Conservation (phyloP, 2,329 filamentous ascomycete species). For the Volutella citrinella region DNA sequence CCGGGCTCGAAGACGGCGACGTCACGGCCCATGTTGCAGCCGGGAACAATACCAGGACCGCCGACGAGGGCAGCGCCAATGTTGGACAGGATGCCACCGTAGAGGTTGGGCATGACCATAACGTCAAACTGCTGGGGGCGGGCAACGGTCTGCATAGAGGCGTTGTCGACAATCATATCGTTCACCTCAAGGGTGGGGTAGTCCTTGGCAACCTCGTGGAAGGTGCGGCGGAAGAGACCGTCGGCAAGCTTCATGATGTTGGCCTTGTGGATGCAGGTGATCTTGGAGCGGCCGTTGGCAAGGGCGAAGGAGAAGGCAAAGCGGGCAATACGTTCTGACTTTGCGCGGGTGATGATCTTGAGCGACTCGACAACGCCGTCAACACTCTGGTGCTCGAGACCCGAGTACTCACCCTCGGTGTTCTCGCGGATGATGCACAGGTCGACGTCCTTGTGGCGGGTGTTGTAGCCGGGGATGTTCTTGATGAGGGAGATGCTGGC, state of each 20-base stretch:
- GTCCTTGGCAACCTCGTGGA: slow-evolving; percentile 89
- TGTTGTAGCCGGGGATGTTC: slow-evolving; percentile 98
- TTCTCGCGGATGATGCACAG: slow-evolving; percentile 99
- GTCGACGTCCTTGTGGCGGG: slow-evolving; percentile 94
- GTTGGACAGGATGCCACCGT: slow-evolving; percentile 98
- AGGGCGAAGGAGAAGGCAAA: slow-evolving; percentile 98
- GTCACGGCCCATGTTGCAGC: slow-evolving; percentile 99
- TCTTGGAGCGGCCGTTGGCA: slow-evolving; percentile 98
- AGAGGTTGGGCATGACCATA: slow-evolving; percentile 99
- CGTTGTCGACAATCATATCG: slow-evolving; percentile 99
- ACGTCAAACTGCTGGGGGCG: slow-evolving; percentile 98
- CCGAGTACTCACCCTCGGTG: slow-evolving; percentile 99
- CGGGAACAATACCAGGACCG: slow-evolving; percentile 93
- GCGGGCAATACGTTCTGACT: slow-evolving; percentile 98
- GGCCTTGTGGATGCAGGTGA: slow-evolving; percentile 99
- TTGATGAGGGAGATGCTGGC: slow-evolving; percentile 97
- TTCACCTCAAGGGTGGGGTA: slow-evolving; percentile 94
- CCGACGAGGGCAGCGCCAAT: slow-evolving; percentile 96
- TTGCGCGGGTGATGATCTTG: slow-evolving; percentile 99
- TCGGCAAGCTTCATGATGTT: slow-evolving; percentile 99
- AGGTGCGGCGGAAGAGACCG: slow-evolving; percentile 96
- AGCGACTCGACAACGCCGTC: slow-evolving; percentile 95
- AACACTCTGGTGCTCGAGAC: slow-evolving; percentile 97
- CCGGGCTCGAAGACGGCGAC: slow-evolving; percentile 98
- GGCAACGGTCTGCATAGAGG: slow-evolving; percentile 98